These are phyloP conservation scores for Aspergillus clavatus DNA, from an alignment of 2,329 filamentous ascomycete species.

Conservation along the genomic window DNA sequence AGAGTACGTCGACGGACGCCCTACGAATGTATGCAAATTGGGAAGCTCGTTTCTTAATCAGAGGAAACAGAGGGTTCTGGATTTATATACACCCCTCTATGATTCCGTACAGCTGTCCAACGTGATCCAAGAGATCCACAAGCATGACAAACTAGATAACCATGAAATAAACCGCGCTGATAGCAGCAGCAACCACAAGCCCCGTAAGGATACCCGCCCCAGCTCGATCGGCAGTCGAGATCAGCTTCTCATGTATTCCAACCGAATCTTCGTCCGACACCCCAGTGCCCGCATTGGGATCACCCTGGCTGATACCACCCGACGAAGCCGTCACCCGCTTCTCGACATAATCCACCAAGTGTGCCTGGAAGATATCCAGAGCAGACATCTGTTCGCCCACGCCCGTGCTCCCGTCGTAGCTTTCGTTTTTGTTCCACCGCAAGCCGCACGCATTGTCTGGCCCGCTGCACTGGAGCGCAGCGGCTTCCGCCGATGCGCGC, in stretches of 20 bases:
- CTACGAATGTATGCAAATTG: no score
- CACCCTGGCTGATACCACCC: conserved; percentile 53
- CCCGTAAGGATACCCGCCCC: conserved; percentile 5
- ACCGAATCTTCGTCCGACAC: conserved; percentile 35
- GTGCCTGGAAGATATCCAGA: conserved; percentile 60
- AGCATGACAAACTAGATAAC: not conserved
- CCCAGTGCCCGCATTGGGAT: conserved; percentile 30
- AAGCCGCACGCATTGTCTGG: conserved; percentile 38
- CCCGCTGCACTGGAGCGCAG: conserved; percentile 48
- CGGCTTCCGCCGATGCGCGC: conserved; percentile 47
- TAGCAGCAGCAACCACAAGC: not conserved
- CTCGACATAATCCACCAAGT: conserved; percentile 38
- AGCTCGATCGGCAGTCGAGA: conserved; percentile 2
- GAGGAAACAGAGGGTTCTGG: no score
- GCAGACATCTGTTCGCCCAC: conserved; percentile 68
- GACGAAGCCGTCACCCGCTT: conserved; percentile 41
- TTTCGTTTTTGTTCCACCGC: conserved; percentile 42
- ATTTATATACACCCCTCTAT: no score
- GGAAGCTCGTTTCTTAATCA: no score
- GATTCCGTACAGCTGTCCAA: no score
- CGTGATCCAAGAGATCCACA: no score
- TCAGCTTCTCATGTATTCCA: conserved; percentile 50
- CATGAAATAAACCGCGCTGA: conserved; percentile 1
- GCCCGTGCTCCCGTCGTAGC: conserved; percentile 57
- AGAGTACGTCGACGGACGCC: no score